These are phyloP conservation scores for Candida albicans DNA, from an alignment of 1,139 yeast species.

Conservation along the genomic window DNA sequence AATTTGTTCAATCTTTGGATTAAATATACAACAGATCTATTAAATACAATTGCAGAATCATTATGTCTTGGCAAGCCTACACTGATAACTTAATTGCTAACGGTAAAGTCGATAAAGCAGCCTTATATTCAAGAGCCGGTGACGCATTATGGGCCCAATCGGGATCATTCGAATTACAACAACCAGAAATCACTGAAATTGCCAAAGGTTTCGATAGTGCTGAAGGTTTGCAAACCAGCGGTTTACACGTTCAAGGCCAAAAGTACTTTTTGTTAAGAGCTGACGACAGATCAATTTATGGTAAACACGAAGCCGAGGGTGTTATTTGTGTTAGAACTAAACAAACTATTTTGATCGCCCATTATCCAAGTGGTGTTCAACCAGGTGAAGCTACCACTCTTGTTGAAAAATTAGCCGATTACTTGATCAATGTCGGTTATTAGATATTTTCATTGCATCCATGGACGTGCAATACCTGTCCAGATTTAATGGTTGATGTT, in stretches of 20 bases:
- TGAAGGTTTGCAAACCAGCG: slow-evolving; percentile 73
- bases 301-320: slow-evolving; percentile 87
- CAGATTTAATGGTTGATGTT: neutral
- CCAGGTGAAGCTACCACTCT: slow-evolving; percentile 95
- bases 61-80: slow-evolving; percentile 68
- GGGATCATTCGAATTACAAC: slow-evolving; percentile 64
- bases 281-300: slow-evolving; percentile 91
- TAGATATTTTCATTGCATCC: slow-evolving; percentile 25
- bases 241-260: slow-evolving; percentile 80
- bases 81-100: slow-evolving; percentile 88
- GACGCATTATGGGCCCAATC: slow-evolving; percentile 94
- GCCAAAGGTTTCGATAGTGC: slow-evolving; percentile 84
- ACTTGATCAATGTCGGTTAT: slow-evolving; percentile 83
- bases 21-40: too few relatives aligned
- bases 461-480: neutral
- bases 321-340: slow-evolving; percentile 88
- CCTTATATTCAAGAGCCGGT: slow-evolving; percentile 91
- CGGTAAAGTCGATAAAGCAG: slow-evolving; percentile 87
- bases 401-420: slow-evolving; percentile 94
- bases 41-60: neutral
- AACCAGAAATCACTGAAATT: slow-evolving; percentile 69
- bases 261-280: slow-evolving; percentile 89
- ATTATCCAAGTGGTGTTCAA: slow-evolving; percentile 85
- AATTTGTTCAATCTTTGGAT: neutral
- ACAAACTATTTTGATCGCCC: slow-evolving; percentile 91